These are phyloP conservation scores for Sicyos edulis DNA, from an alignment of 306 rosid genomes.

Conservation along the genomic window DNA sequence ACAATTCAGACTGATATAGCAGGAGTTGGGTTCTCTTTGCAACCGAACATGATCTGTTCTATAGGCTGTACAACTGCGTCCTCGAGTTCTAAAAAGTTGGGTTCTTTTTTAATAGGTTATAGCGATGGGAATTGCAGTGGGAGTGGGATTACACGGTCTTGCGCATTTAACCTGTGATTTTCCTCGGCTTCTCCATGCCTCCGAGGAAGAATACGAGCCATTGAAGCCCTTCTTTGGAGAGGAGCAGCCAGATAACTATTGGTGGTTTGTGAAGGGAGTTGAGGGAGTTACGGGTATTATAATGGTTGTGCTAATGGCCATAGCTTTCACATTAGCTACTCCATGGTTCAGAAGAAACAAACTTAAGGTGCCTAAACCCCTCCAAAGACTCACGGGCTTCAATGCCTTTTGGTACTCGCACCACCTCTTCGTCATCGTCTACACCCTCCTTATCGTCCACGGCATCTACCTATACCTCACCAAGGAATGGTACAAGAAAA, in stretches of 20 bases:
- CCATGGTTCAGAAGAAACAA: constrained; percentile 60
- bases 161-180: constrained; percentile 50
- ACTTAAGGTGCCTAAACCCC: constrained; percentile 42
- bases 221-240: constrained; percentile 39
- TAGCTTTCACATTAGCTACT: constrained; percentile 50
- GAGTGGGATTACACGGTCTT: constrained; percentile 43
- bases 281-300: constrained; percentile 39
- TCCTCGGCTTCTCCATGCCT: constrained; percentile 38
- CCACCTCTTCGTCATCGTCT: constrained; percentile 51
- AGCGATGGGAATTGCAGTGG: constrained; percentile 31
- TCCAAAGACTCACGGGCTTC: constrained; percentile 47
- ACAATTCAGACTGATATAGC: too few relatives aligned
- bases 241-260: constrained; percentile 38
- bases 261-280: constrained; percentile 52
- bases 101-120: too few relatives aligned
- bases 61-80: too few relatives aligned
- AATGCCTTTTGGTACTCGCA: constrained; percentile 66
- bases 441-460: constrained; percentile 46
- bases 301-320: constrained; percentile 50
- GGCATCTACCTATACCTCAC: constrained; percentile 45
- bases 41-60: too few relatives aligned
- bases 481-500: constrained; percentile 44
- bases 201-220: constrained; percentile 32
- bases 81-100: too few relatives aligned
- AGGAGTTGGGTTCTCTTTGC: too few relatives aligned